Evolutionary conservation across 148 eudicot genomes (phyloP).

Genomic region (Spergularia bocconei): DNA sequence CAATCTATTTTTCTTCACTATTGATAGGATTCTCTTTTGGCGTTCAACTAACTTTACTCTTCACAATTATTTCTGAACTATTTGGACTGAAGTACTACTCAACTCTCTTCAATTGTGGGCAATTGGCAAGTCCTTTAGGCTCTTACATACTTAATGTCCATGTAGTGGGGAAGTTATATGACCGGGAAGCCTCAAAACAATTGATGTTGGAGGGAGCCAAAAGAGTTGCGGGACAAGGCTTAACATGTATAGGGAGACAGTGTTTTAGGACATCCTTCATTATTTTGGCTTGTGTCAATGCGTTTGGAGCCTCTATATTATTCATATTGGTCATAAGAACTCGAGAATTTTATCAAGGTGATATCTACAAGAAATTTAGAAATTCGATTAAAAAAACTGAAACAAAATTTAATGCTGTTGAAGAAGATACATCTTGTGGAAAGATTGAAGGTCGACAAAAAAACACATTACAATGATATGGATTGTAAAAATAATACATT

Average conservation of each 20-base stretch:
- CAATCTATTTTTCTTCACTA: conserved; percentile 37
- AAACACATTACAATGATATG: no score
- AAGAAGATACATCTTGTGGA: no score
- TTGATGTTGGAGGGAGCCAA: conserved; percentile 17
- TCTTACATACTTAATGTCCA: conserved; percentile 35
- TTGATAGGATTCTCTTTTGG: conserved; percentile 44
- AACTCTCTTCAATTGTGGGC: conserved; percentile 36
- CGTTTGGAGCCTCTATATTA: conserved; percentile 25
- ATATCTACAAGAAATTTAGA: conserved; percentile 40
- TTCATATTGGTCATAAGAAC: conserved; percentile 38
- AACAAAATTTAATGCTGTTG: no score
- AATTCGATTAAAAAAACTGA: neutral
- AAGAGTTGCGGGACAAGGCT: conserved; percentile 17
- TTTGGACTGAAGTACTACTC: conserved; percentile 49
- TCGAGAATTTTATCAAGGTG: conserved; percentile 35
- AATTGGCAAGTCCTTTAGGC: conserved; percentile 40
- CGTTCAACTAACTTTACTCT: conserved; percentile 37
- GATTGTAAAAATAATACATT: no score
- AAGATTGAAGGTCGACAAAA: no score
- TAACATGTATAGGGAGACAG: conserved; percentile 32
- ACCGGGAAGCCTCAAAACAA: conserved; percentile 28
- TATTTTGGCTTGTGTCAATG: conserved; percentile 19
- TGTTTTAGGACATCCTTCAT: conserved; percentile 38
- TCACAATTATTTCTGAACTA: conserved; percentile 39
- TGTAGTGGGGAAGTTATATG: conserved; percentile 37